Evolutionary conservation across 2,329 filamentous ascomycete species (phyloP).

Genomic region (Phialophora chinensis): DNA sequence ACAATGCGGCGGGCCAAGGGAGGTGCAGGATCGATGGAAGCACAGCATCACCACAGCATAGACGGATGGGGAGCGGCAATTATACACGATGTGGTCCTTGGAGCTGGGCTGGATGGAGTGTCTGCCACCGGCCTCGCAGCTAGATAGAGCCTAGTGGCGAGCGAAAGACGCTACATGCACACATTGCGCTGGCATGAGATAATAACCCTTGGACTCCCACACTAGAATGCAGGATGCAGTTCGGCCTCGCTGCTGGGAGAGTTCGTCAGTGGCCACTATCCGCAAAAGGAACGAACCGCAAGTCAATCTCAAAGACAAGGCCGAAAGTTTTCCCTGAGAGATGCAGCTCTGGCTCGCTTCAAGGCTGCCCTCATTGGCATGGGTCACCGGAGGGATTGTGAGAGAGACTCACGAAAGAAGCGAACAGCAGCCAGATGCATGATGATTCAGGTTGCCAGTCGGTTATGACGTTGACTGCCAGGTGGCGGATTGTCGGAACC

Average conservation of each 20-base stretch:
- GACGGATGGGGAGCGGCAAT: not conserved
- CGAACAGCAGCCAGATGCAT: not conserved
- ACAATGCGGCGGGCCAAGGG: not conserved
- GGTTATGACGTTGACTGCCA: not conserved
- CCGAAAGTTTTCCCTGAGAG: not conserved
- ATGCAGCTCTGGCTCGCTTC: not conserved
- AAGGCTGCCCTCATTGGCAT: conserved; percentile 10
- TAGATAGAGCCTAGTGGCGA: not conserved
- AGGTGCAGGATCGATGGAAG: not conserved
- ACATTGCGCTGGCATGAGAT: not conserved
- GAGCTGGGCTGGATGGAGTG: not conserved
- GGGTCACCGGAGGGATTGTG: conserved; percentile 8
- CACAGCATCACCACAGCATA: conserved; percentile 11
- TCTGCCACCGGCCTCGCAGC: not conserved
- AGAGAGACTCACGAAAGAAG: conserved; percentile 2
- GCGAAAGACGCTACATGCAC: not conserved
- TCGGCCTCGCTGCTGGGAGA: not conserved
- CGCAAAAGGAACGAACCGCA: not conserved
- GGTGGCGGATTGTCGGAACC: not conserved
- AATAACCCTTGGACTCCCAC: not conserved
- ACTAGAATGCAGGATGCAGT: conserved; percentile 1
- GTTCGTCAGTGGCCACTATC: conserved; percentile 5
- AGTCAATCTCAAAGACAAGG: not conserved
- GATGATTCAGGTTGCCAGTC: not conserved
- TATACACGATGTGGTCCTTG: not conserved